Conservation (phyloP, 352 stramenopile genomes). For the Globisporangium ultimum region DNA sequence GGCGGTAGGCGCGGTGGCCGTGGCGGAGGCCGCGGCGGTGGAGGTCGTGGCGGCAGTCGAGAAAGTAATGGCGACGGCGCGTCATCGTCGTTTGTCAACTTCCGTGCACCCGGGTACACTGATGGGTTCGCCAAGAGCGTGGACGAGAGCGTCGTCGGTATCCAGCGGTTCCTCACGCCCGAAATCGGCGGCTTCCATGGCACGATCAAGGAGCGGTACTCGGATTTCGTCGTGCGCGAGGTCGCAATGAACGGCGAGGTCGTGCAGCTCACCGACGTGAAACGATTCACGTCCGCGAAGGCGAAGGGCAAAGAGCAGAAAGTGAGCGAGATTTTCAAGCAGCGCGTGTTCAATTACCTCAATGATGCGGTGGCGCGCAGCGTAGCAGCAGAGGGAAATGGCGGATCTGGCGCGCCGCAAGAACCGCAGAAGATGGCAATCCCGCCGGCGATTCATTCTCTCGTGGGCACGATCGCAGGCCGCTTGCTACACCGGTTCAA, state of each 20-base stretch:
- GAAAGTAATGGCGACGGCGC: conserved; percentile 12
- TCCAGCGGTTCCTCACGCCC: conserved; percentile 58
- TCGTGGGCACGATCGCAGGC: conserved; percentile 61
- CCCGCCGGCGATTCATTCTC: conserved; percentile 28
- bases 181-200: conserved; percentile 77
- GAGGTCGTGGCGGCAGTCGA: conserved; percentile 18
- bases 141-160: conserved; percentile 72
- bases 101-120: conserved; percentile 67
- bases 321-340: conserved; percentile 78
- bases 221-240: conserved; percentile 91
- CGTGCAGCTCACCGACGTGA: conserved; percentile 61
- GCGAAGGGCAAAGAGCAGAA: conserved; percentile 43
- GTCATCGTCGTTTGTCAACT: conserved; percentile 22
- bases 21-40: conserved; percentile 15
- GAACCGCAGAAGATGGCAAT: conserved; percentile 29
- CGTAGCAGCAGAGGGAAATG: background rate
- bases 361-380: conserved; percentile 33
- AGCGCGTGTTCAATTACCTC: conserved; percentile 60
- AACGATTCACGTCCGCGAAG: conserved; percentile 31
- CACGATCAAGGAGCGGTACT: conserved; percentile 88
- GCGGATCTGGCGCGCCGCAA: conserved; percentile 4
- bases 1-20: conserved; percentile 25
- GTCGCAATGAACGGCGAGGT: conserved; percentile 55
- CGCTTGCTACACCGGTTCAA: conserved; percentile 64
- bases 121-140: conserved; percentile 73